phyloP scores from a whole-genome alignment of 495 filamentous ascomycete genomes.

The Lasiosphaeria hispida region DNA sequence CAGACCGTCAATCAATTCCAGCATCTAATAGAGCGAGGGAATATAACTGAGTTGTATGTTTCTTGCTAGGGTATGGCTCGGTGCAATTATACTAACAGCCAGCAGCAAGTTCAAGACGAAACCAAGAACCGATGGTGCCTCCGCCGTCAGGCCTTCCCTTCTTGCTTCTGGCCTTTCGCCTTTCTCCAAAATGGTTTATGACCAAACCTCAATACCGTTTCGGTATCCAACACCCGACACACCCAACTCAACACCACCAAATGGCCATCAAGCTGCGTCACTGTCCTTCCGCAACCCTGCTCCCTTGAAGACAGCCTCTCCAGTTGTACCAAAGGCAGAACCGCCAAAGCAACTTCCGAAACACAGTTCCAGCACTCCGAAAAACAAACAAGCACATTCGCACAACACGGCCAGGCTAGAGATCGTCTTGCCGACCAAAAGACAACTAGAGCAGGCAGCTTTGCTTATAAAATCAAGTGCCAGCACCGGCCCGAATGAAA shows the following conservation, averaged over 20 bases:
- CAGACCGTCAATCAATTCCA: conserved; percentile 63
- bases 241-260: conserved; percentile 14
- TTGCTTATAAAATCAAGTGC: background rate
- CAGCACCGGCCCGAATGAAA: background rate
- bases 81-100: conserved; percentile 17
- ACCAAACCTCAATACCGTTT: conserved; percentile 38
- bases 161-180: conserved; percentile 37
- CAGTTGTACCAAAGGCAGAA: conserved; percentile 20
- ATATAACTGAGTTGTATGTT: conserved; percentile 71
- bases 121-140: conserved; percentile 25
- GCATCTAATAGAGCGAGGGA: conserved; percentile 62
- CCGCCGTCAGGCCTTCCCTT: conserved; percentile 13
- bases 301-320: conserved; percentile 14
- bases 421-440: conserved; percentile 35
- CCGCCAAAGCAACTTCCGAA: conserved; percentile 24
- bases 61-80: background rate
- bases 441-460: conserved; percentile 25
- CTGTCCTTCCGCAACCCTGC: conserved; percentile 9
- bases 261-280: conserved; percentile 12
- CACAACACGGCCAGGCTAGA: conserved; percentile 32
- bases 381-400: conserved; percentile 27
- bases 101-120: conserved; percentile 67
- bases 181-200: conserved; percentile 45
- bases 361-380: conserved; percentile 12
- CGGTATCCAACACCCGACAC: conserved; percentile 37